Percentiles rank a stretch among this genome's conserved stretches.
Evolutionary conservation across 208 protist genomes (phyloP).

Genomic region (Trypanosoma theileri): DNA sequence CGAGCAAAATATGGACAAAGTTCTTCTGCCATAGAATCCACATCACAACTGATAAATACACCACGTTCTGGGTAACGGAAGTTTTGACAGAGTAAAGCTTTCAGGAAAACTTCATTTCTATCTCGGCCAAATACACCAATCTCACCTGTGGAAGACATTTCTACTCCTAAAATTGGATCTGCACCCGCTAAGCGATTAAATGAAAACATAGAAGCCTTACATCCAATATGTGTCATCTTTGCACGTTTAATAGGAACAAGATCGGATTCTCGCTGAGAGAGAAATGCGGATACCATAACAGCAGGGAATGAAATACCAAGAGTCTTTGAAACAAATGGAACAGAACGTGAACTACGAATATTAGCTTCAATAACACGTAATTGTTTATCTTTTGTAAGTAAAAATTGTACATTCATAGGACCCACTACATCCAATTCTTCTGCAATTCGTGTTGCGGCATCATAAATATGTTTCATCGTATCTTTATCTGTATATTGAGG

Average conservation of each 20-base stretch:
- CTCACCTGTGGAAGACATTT: constrained; percentile 98
- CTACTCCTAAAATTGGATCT: constrained; percentile 98
- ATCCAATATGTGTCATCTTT: constrained; percentile 91
- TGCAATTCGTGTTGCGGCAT: constrained; percentile 87
- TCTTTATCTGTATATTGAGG: constrained; percentile 86
- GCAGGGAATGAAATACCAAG: constrained; percentile 94
- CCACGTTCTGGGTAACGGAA: constrained; percentile 73
- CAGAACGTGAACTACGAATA: constrained; percentile 96
- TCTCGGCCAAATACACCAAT: constrained; percentile 95
- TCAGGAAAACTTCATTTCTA: constrained; percentile 89
- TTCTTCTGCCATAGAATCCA: constrained; percentile 41
- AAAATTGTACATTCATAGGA: constrained; percentile 99
- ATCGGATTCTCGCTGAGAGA: constrained; percentile 65
- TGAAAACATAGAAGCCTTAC: constrained; percentile 98
- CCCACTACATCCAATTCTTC: constrained; percentile 93
- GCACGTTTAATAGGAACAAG: constrained; percentile 84
- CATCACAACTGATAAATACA: constrained; percentile 88
- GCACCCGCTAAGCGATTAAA: constrained; percentile 97
- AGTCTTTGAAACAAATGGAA: constrained; percentile 98
- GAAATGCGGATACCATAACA: constrained; percentile 84
- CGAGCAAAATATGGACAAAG: constrained; percentile 59
- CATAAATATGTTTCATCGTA: constrained; percentile 81
- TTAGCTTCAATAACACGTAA: constrained; percentile 97
- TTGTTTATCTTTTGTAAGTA: constrained; percentile 95
- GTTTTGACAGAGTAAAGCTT: constrained; percentile 86